Base-by-base conservation (phyloP, 139 green algal species). In the Zygnema cylindricum region DNA sequence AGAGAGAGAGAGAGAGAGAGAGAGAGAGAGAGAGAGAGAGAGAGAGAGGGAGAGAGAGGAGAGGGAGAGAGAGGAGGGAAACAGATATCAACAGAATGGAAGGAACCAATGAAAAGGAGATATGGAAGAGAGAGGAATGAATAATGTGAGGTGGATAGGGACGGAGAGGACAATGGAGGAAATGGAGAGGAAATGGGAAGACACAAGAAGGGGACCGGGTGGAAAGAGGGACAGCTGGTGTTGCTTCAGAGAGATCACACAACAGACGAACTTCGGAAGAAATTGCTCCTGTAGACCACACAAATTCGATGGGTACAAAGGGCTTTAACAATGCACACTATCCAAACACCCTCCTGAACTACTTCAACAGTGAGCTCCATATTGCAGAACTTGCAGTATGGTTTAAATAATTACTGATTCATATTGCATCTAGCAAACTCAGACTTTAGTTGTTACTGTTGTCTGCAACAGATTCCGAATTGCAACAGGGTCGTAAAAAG, bases 241-340 rank as follows among this genome's bases (percentile, higher is more conserved):
- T 71, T 11, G 33, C 3, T 7, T 55, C 33, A 38, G n/a, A 39
- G 81, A 86, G 81, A 40, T 3, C 36, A 43, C 81, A 86, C 35
- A 86, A 43, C 11, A 86, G 81, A 2, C 81, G 81, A 3, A 86
- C 81, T 69, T 86, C 81, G 33, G 81, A 86, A 2, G 25, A 2
- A 3, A 84, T 55, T 2, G 77, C 77, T 36, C 77, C 77, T 84
- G 33, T 81, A 35, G 73, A 35, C 73, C 21, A 16, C 73, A 35
- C 73, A 54, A n/a, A n/a, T n/a, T n/a, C n/a, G n/a, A n/a, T n/a
- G n/a, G n/a, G n/a, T n/a, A n/a, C 57, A n/a, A 73, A n/a, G 57
- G 22, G 22, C 75, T 35, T 36, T 23, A 22, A 35, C n/a, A 23
- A 82, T 23, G 75, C 75, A 82, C 43, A 23, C 57, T 82, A 35